Evolutionary conservation across 2,329 filamentous ascomycete genomes (phyloP).

Genomic region (Coniella vitis): DNA sequence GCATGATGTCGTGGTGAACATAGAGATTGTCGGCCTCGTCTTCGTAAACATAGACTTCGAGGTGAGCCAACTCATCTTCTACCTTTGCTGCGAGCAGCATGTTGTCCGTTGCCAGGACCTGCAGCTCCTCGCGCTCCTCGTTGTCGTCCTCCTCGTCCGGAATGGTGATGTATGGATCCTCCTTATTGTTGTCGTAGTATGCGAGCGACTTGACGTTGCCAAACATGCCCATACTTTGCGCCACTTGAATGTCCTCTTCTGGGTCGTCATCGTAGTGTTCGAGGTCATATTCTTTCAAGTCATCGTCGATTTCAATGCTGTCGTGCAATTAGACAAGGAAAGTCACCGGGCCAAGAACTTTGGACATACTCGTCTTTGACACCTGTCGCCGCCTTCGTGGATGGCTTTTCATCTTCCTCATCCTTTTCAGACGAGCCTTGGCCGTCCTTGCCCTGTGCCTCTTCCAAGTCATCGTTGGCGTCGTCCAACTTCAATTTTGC

Average conservation of each 20-base stretch:
- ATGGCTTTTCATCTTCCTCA: slow-evolving; percentile 17
- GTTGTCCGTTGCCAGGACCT: slow-evolving; percentile 90
- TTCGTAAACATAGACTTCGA: slow-evolving; percentile 97
- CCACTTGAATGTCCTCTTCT: slow-evolving; percentile 51
- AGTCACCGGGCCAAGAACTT: background rate
- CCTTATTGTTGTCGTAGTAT: slow-evolving; percentile 89
- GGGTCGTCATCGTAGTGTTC: slow-evolving; percentile 91
- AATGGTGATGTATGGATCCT: slow-evolving; percentile 94
- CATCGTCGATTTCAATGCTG: slow-evolving; percentile 61
- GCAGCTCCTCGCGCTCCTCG: slow-evolving; percentile 84
- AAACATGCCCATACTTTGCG: slow-evolving; percentile 82
- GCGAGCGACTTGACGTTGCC: slow-evolving; percentile 89
- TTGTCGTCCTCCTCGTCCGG: slow-evolving; percentile 61
- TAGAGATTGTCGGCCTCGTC: slow-evolving; percentile 94
- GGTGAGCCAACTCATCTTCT: slow-evolving; percentile 92
- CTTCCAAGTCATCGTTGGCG: slow-evolving; percentile 76
- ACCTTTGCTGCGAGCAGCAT: slow-evolving; percentile 86
- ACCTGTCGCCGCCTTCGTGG: background rate
- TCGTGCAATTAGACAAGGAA: slow-evolving; percentile 16
- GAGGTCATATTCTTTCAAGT: slow-evolving; percentile 91
- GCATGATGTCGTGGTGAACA: slow-evolving; percentile 98
- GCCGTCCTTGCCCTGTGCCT: slow-evolving; percentile 49
- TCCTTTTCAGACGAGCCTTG: slow-evolving; percentile 20
- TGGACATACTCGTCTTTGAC: slow-evolving; percentile 29
- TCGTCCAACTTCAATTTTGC: slow-evolving; percentile 82